Evolutionary conservation across 805 yeast genomes (phyloP).

Genomic region (Candida ovalis): DNA sequence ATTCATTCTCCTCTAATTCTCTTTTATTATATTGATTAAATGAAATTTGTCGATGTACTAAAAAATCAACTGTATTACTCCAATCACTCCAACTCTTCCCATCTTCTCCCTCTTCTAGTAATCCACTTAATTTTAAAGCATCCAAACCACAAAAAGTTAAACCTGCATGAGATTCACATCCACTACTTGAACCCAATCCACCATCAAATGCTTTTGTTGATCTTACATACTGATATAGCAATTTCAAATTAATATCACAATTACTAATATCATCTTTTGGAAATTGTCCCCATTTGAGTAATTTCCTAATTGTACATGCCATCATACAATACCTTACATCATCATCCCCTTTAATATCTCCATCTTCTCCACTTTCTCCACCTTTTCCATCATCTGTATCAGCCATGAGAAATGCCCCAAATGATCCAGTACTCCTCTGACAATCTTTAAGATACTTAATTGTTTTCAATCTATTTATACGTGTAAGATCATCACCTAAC

Average conservation of each 20-base stretch:
- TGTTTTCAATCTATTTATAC: conserved; percentile 41
- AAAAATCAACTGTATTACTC: conserved; percentile 50
- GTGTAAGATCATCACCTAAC: conserved; percentile 40
- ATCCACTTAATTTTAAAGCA: conserved; percentile 42
- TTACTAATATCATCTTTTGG: conserved; percentile 29
- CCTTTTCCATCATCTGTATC: too few relatives aligned
- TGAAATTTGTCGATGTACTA: conserved; percentile 59
- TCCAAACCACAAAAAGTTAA: conserved; percentile 81
- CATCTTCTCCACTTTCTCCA: too few relatives aligned
- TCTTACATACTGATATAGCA: conserved; percentile 37
- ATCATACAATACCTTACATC: conserved; percentile 75
- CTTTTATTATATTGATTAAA: conserved; percentile 29
- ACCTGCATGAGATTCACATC: conserved; percentile 78
- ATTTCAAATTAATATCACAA: conserved; percentile 40
- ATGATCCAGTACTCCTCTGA: conserved; percentile 2
- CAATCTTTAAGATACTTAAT: conserved; percentile 54
- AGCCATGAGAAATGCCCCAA: conserved; percentile 35
- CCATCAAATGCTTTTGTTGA: conserved; percentile 50
- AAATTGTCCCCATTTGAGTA: conserved; percentile 32
- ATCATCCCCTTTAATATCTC: conserved; percentile 48
- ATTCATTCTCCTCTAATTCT: conserved; percentile 27
- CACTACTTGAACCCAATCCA: conserved; percentile 56
- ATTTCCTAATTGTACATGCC: conserved; percentile 58
- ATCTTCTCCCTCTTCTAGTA: conserved; percentile 14
- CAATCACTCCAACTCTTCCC: conserved; percentile 18